A percentile compares a stretch with the other conserved stretches of the same genome.
Conservation (phyloP, 441 rosid genomes). For the Gossypium gossypioides region DNA sequence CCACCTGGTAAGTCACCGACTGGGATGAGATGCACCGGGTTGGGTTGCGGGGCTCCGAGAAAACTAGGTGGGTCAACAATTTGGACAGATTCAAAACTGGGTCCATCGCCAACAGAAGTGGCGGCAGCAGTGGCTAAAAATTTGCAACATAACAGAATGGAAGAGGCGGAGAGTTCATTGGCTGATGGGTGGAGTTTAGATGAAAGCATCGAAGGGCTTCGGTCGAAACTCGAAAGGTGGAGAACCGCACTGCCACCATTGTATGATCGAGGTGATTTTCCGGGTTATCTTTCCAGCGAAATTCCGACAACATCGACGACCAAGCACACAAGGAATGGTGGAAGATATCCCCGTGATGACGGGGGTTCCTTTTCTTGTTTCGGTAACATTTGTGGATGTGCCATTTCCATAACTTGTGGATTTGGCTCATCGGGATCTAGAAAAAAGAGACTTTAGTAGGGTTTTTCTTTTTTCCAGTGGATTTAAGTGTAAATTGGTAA, state of each 20-base stretch:
- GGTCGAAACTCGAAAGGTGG: conserved; percentile 74
- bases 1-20: too few relatives aligned
- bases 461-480: too few relatives aligned
- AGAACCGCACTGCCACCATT: conserved; percentile 52
- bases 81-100: conserved; percentile 56
- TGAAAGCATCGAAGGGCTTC: conserved; percentile 64
- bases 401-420: conserved; percentile 62
- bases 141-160: conserved; percentile 5
- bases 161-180: conserved; percentile 40
- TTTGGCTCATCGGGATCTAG: conserved; percentile 28
- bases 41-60: conserved; percentile 20
- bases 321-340: not conserved
- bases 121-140: conserved; percentile 41
- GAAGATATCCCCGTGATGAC: conserved; percentile 6
- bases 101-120: conserved; percentile 78
- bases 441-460: conserved; percentile 2
- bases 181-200: conserved; percentile 46
- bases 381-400: conserved; percentile 55
- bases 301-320: not conserved
- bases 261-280: conserved; percentile 34
- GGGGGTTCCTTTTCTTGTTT: conserved; percentile 60
- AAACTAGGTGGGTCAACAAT: conserved; percentile 12
- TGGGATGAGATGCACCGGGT: not conserved
- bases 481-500: too few relatives aligned
- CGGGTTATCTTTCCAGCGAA: conserved; percentile 22